Conservation (phyloP, 2,329 filamentous ascomycete genomes). For the Colletotrichum camelliae region DNA sequence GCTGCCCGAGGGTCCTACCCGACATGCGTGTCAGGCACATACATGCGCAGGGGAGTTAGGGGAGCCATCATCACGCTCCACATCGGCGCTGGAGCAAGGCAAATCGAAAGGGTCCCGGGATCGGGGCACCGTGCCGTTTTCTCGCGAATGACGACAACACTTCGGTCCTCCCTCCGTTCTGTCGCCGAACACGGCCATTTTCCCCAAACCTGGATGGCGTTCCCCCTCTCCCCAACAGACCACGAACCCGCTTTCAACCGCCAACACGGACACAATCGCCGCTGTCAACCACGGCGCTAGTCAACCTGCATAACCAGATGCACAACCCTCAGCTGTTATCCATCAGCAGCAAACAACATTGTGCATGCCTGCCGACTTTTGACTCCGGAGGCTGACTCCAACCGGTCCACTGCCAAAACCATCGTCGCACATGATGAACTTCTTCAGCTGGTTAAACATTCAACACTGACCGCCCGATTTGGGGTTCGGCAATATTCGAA, state of each 20-base stretch:
- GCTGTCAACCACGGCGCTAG: not conserved
- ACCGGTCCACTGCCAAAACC: not conserved
- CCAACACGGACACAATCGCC: not conserved
- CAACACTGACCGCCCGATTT: not conserved
- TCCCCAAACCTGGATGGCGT: not conserved
- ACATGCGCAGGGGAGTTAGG: not conserved
- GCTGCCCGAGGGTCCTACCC: not conserved
- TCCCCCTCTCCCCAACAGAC: not conserved
- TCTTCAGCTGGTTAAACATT: not conserved
- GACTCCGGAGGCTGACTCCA: not conserved
- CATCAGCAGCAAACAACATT: not conserved
- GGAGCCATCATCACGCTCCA: not conserved
- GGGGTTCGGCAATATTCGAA: not conserved
- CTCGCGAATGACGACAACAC: not conserved
- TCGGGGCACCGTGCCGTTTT: not conserved
- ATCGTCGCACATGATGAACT: not conserved
- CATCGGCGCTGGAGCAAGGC: not conserved
- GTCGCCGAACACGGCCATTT: not conserved
- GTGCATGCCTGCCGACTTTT: slow-evolving; percentile 7
- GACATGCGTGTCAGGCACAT: not conserved
- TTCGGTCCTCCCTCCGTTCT: not conserved
- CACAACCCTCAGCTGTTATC: not conserved
- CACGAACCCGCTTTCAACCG: not conserved
- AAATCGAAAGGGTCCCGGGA: not conserved
- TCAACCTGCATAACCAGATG: not conserved